Conservation (phyloP, 306 rosid species). For the Malus asiatica region DNA sequence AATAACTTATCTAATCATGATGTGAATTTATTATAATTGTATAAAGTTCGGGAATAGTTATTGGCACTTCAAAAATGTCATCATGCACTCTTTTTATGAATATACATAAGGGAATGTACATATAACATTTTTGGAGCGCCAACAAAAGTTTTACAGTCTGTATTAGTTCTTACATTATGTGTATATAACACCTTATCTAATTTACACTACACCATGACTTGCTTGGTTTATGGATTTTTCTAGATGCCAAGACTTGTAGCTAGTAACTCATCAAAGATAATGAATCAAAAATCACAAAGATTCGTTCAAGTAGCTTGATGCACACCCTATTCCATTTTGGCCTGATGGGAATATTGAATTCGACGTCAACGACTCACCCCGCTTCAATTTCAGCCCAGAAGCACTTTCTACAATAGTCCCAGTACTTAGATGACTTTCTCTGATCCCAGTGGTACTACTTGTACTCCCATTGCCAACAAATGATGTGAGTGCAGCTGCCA, state of each 20-base stretch:
- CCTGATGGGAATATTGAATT: neutral
- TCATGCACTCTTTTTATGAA: no score
- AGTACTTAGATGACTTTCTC: neutral
- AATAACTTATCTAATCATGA: neutral
- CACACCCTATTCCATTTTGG: neutral
- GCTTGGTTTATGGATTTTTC: neutral
- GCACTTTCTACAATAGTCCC: neutral
- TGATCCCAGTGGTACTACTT: neutral
- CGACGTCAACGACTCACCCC: slow-evolving; percentile 25
- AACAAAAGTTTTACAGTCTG: neutral
- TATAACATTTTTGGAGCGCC: neutral
- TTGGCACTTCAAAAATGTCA: neutral
- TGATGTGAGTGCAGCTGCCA: slow-evolving; percentile 72
- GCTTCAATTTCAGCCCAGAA: slow-evolving; percentile 23
- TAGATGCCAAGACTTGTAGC: neutral
- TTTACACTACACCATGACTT: neutral
- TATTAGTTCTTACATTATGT: neutral
- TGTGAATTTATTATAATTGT: neutral
- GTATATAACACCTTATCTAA: neutral
- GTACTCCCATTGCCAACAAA: slow-evolving; percentile 41
- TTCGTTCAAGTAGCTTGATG: slow-evolving; percentile 21
- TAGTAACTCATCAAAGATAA: neutral
- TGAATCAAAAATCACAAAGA: neutral
- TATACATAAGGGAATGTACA: neutral
- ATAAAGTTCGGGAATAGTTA: neutral